phyloP scores from a whole-genome alignment of 441 rosid species.

The Populus trichocarpa region DNA sequence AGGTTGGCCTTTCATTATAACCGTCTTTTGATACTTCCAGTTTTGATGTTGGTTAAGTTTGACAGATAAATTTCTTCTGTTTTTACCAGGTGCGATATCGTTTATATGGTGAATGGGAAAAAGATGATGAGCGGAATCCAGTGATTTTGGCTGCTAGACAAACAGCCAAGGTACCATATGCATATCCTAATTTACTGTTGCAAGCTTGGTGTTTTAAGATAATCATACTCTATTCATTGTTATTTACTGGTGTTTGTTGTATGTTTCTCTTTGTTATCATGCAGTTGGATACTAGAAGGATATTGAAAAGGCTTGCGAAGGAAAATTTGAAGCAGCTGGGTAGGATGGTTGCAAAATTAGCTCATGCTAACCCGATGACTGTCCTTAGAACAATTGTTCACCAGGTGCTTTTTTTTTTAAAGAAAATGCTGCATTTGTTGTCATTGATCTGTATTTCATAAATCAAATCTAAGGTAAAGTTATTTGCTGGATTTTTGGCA shows the following conservation, averaged over 20 bases:
- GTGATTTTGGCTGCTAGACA: constrained; percentile 91
- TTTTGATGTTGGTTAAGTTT: constrained; percentile 20
- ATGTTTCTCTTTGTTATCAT: constrained; percentile 14
- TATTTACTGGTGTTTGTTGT: not conserved
- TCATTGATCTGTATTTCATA: not conserved
- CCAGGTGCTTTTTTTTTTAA: constrained; percentile 53
- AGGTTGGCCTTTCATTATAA: constrained; percentile 55
- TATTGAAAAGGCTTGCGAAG: constrained; percentile 94
- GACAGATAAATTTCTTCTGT: constrained; percentile 28
- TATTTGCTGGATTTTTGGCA: constrained; percentile 24
- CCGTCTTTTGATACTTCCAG: constrained; percentile 14
- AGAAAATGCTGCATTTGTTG: constrained; percentile 9
- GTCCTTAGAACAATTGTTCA: constrained; percentile 95
- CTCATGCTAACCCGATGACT: constrained; percentile 99
- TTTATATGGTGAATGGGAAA: constrained; percentile 99
- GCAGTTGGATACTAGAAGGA: constrained; percentile 97
- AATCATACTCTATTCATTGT: constrained; percentile 15
- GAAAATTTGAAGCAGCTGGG: constrained; percentile 99
- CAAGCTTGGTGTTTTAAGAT: constrained; percentile 20
- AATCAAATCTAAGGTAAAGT: constrained; percentile 1
- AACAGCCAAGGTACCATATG: constrained; percentile 61
- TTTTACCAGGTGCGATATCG: constrained; percentile 83
- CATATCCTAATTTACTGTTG: constrained; percentile 13
- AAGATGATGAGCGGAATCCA: constrained; percentile 91
- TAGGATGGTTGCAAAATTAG: constrained; percentile 99